A percentile compares a stretch with the other conserved stretches of the same genome.
Evolutionary conservation across 2,329 filamentous ascomycete species (phyloP).

Genomic region (Cercospora sojina): DNA sequence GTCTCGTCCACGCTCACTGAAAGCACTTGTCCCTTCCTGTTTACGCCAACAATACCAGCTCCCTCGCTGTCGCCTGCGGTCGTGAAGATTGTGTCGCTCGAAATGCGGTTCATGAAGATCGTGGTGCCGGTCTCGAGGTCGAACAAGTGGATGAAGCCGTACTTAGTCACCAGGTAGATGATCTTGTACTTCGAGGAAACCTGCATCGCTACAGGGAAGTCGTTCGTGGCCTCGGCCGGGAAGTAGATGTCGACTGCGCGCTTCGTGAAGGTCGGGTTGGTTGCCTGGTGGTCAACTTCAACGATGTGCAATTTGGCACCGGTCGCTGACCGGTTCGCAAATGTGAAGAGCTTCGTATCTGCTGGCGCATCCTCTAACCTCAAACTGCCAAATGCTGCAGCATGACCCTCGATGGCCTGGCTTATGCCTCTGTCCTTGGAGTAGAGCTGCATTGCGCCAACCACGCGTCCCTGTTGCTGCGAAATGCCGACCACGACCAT

Average conservation of each 20-base stretch:
- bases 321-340: conserved; percentile 83
- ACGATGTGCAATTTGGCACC: conserved; percentile 97
- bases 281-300: conserved; percentile 89
- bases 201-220: conserved; percentile 98
- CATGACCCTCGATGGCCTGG: conserved; percentile 96
- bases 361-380: conserved; percentile 83
- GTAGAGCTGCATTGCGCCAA: conserved; percentile 95
- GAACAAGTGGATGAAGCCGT: conserved; percentile 98
- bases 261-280: conserved; percentile 88
- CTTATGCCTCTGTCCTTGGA: conserved; percentile 95
- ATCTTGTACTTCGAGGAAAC: conserved; percentile 95
- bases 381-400: conserved; percentile 87
- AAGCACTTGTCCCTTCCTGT: conserved; percentile 94
- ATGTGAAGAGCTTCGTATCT: conserved; percentile 94
- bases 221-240: conserved; percentile 89
- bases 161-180: conserved; percentile 97
- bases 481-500: conserved; percentile 97
- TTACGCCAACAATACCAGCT: conserved; percentile 87
- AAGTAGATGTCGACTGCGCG: conserved; percentile 98
- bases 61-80: conserved; percentile 81
- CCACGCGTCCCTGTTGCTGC: conserved; percentile 86
- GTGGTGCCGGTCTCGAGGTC: conserved; percentile 93
- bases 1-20: conserved; percentile 91
- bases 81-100: conserved; percentile 97
- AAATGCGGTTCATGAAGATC: conserved; percentile 99